Evolutionary conservation across 805 yeast species (phyloP), one percentile per base, ranked within the genome.

Genomic region (Saccharomyces mikatae): DNA sequence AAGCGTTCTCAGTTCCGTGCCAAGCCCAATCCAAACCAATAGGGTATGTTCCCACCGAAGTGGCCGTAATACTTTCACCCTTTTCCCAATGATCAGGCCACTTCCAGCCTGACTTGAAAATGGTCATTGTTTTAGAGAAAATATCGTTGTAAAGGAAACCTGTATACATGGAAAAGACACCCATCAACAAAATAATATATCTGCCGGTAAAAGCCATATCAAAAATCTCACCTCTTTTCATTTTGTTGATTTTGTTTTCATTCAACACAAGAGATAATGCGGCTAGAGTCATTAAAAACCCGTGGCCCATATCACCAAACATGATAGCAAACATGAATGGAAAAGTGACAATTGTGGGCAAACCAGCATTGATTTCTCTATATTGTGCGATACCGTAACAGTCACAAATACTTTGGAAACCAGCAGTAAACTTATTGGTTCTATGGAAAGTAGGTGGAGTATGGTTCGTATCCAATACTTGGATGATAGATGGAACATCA

Each of bases 251-350:
- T 44, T 69, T 67, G 52, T 67, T 69, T 66, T 86, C 90, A 56
- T 81, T 80, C 47, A 75, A 62, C 9, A 85, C 85, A 55, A 86
- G 68, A 3, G 72, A 65, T 21, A 76, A 58, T 11, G 87, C 87
- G 22, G 81, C 84, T 59, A 83, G 66, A 30, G 79, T 67, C 64
- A 86, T 72, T 53, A 86, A 73, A 54, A 82, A 71, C n/a, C 91
- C 91, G 65, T 86, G 91, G 10, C 91, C 91, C 58, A 85, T 72
- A 71, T 86, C 91, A 71, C 91, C 91, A 72, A 86, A 86, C 91
- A 86, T 86, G 58, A 86, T 82, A 17, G 91, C 89, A 71, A 86
- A 86, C 88, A 86, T 82, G 65, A 85, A 86, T 14, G 91, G 91
- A 71, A 86, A 86, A 0, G 91, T 86, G 17, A 84, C 82, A 46